Percentiles rank a stretch among this genome's conserved stretches.
Conservation (phyloP, 331 rosid species). For the Acacia pycnantha region DNA sequence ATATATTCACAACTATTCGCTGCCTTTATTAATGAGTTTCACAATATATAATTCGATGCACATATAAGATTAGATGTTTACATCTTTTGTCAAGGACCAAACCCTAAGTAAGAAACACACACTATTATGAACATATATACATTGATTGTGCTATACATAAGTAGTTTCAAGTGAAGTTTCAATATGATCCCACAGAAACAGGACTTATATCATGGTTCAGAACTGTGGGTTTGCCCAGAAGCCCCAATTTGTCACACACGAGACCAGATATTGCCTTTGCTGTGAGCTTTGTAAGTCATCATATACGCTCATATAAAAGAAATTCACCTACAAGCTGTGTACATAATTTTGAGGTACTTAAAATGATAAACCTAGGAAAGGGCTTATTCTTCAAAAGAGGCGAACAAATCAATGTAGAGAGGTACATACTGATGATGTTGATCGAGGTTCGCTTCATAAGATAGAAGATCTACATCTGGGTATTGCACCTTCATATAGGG, state of each 20-base stretch:
- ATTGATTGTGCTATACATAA: too few relatives aligned
- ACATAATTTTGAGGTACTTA: not conserved
- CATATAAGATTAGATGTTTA: not conserved
- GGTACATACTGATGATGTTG: not conserved
- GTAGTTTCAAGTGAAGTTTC: too few relatives aligned
- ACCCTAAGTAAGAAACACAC: not conserved
- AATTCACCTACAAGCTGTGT: not conserved
- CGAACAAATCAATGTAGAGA: not conserved
- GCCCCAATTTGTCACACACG: not conserved
- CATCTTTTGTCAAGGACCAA: not conserved
- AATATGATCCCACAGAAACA: too few relatives aligned
- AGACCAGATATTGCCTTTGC: not conserved
- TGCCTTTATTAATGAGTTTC: not conserved
- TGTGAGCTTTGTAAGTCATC: not conserved
- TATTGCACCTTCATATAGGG: not conserved
- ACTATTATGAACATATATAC: not conserved
- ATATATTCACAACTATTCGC: not conserved
- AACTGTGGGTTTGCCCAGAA: not conserved
- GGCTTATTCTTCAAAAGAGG: not conserved
- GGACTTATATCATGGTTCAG: too few relatives aligned
- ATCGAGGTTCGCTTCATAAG: not conserved
- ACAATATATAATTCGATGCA: not conserved
- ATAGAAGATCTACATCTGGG: not conserved
- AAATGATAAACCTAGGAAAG: too few relatives aligned
- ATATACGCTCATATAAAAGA: not conserved